Conservation (phyloP, 139 green algal genomes). For the Chlamydomonas schloesseri region DNA sequence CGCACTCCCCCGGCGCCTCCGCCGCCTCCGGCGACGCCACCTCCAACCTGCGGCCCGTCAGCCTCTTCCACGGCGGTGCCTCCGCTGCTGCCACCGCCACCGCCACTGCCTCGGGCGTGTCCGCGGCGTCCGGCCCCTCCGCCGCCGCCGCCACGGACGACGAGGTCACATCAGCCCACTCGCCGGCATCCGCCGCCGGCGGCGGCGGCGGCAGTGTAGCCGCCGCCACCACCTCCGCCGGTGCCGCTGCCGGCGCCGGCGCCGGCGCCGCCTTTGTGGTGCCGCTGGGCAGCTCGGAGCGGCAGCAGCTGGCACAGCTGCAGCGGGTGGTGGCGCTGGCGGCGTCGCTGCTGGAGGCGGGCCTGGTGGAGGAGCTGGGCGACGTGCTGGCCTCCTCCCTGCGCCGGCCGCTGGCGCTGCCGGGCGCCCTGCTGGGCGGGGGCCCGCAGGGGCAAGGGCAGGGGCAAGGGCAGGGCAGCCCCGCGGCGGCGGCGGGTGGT, state of each 20-base stretch:
- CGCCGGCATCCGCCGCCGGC: neutral
- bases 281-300: neutral
- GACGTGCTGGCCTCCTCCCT: constrained; percentile 19
- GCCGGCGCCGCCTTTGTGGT: neutral
- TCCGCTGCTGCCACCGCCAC: neutral
- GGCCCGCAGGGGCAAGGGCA: too few relatives aligned
- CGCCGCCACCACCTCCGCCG: too few relatives aligned
- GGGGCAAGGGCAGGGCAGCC: too few relatives aligned
- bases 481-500: neutral
- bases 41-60: neutral
- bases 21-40: neutral
- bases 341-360: constrained; percentile 1
- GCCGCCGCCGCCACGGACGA: neutral
- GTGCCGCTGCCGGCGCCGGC: too few relatives aligned
- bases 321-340: constrained; percentile 30
- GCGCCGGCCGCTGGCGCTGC: neutral
- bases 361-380: neutral
- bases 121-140: neutral
- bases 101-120: neutral
- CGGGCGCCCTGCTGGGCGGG: neutral
- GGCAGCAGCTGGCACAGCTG: constrained; percentile 13
- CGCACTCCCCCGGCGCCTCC: neutral
- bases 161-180: neutral
- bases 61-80: too few relatives aligned
- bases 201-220: too few relatives aligned